Conservation (phyloP, 257 asterid genomes). For the Solanum ossicruentum region DNA sequence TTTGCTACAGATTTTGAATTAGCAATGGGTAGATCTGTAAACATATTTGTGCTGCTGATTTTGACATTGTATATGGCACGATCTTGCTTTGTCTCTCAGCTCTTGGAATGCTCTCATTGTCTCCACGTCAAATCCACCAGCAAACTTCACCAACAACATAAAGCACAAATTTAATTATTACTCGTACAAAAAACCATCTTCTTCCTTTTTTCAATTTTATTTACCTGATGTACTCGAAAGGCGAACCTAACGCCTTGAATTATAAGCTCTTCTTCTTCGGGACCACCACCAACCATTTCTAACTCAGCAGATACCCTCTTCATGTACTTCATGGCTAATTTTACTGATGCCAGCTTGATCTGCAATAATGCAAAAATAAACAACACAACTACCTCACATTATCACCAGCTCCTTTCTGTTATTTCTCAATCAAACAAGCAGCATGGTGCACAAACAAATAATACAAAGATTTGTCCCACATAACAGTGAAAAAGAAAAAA, state of each 20-base stretch:
- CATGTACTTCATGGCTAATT: constrained; percentile 96
- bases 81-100: constrained; percentile 68
- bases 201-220: neutral
- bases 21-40: constrained; percentile 33
- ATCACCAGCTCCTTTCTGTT: neutral
- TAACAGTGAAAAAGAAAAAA: neutral
- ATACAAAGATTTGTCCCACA: neutral
- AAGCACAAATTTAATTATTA: neutral
- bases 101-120: constrained; percentile 94
- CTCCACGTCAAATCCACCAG: constrained; percentile 93
- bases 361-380: constrained; percentile 15
- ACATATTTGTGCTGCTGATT: constrained; percentile 45
- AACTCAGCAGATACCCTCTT: constrained; percentile 85
- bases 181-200: neutral
- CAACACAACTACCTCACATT: neutral
- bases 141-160: constrained; percentile 59
- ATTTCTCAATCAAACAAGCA: constrained; percentile 9
- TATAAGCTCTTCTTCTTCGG: constrained; percentile 92
- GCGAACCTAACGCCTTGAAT: constrained; percentile 88
- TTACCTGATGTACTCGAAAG: constrained; percentile 94
- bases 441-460: neutral
- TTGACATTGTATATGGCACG: constrained; percentile 52
- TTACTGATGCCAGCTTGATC: constrained; percentile 97
- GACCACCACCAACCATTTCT: constrained; percentile 57
- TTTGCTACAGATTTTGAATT: constrained; percentile 30